phyloP scores from a whole-genome alignment of 2,329 filamentous ascomycete genomes.

The Dothistroma septosporum region DNA sequence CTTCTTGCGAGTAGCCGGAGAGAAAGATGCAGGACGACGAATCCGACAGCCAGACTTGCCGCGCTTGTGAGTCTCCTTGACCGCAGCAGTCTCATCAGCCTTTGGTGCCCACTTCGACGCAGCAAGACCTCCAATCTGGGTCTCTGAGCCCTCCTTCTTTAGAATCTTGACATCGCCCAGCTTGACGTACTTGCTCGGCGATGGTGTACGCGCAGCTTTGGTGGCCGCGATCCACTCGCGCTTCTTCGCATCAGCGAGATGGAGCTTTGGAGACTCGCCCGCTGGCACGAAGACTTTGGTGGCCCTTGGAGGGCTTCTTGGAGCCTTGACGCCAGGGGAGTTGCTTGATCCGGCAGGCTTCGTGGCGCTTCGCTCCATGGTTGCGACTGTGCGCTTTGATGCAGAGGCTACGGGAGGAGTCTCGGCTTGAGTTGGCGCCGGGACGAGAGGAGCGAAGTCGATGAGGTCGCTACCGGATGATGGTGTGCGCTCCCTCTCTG shows the following conservation, averaged over 20 bases:
- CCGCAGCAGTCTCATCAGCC: not conserved
- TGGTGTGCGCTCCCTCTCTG: constrained; percentile 14
- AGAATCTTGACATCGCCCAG: constrained; percentile 1
- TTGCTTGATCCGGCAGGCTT: not conserved
- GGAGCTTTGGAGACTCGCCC: constrained; percentile 27
- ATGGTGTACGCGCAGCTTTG: constrained; percentile 29
- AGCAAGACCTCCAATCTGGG: not conserved
- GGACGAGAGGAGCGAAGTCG: constrained; percentile 24
- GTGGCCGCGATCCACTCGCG: constrained; percentile 7
- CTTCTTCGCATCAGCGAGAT: constrained; percentile 27
- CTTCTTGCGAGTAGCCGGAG: constrained; percentile 7
- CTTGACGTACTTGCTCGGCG: constrained; percentile 39
- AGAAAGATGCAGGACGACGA: constrained; percentile 13
- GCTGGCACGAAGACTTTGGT: constrained; percentile 30
- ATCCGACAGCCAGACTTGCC: constrained; percentile 17
- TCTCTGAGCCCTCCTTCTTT: constrained; percentile 6
- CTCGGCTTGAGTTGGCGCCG: constrained; percentile 3
- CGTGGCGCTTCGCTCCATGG: not conserved
- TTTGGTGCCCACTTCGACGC: constrained; percentile 3
- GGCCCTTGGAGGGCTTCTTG: constrained; percentile 4
- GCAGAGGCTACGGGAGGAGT: too few species aligned
- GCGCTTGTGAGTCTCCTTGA: constrained; percentile 7
- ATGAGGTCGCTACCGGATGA: constrained; percentile 26
- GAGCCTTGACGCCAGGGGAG: not conserved
- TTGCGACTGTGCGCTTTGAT: constrained; percentile 5